phyloP scores from a whole-genome alignment of 1,139 yeast genomes.

The Blastobotrys indianensis region DNA sequence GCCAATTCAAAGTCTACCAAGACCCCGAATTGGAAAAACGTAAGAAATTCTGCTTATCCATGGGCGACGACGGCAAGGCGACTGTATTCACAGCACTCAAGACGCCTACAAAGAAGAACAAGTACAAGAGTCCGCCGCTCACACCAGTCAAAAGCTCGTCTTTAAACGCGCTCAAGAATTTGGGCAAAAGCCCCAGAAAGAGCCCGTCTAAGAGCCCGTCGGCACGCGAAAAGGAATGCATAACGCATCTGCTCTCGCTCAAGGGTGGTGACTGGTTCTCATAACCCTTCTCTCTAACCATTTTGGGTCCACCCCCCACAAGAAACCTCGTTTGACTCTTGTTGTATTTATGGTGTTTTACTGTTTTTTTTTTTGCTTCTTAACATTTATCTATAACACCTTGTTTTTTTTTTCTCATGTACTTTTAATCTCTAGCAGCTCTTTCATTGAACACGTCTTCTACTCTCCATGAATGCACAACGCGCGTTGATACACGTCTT shows the following conservation, averaged over 20 bases:
- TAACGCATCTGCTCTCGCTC: conserved; percentile 27
- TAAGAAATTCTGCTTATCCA: conserved; percentile 26
- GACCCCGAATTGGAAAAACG: neutral
- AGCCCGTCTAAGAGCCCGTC: conserved; percentile 5
- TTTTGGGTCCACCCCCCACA: no score
- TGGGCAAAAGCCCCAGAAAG: conserved; percentile 1
- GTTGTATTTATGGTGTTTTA: no score
- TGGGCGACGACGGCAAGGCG: conserved; percentile 37
- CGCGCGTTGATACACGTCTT: no score
- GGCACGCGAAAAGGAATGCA: conserved; percentile 29
- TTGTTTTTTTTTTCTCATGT: no score
- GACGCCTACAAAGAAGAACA: conserved; percentile 1
- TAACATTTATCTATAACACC: no score
- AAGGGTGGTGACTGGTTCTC: conserved; percentile 23
- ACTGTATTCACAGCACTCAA: conserved; percentile 18
- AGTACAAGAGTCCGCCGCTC: conserved; percentile 6
- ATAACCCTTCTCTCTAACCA: no score
- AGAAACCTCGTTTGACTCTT: no score
- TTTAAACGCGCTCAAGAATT: conserved; percentile 6
- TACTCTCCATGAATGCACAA: no score
- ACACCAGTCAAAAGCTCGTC: conserved; percentile 11
- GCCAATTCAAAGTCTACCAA: neutral
- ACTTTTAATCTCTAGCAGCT: no score
- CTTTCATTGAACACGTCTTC: no score
- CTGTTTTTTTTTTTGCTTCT: no score